Evolutionary conservation across 805 yeast species (phyloP), one percentile per base, ranked within the genome.

Genomic region (Kodamaea leandrae): DNA sequence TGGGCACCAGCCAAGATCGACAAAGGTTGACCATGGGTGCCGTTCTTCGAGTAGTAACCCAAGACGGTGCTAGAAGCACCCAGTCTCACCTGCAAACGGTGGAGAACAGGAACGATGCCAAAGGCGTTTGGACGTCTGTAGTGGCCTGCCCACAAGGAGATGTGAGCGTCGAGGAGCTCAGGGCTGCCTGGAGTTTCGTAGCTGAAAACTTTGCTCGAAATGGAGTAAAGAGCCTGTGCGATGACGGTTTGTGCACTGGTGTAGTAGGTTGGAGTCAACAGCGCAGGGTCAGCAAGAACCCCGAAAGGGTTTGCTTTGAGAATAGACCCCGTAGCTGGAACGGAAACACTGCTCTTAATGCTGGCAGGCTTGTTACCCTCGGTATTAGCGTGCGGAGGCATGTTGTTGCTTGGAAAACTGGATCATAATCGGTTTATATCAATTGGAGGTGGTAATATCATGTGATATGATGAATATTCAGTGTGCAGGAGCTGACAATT

Each of bases 51-150:
- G 40, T 78, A 61, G 64, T 82, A 90, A 27, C 96, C 97, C 37
- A 86, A 67, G 34, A 91, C 74, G 19, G 86, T 77, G 47, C 80
- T 74, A 34, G 91, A 86, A 23, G 96, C 93, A 53, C 96, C 97
- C 2, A 83, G 69, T 59, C 96, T 80, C 42, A 86, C 77, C 55
- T 89, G 88, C 43, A 83, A 61, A 48, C 75, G 66, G 55, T 78
- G 70, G 50, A 83, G 62, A 40, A 70, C 69, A 19, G 95, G 93
- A 41, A 81, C 77, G n/a, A 60, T 63, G 17, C 80, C 81, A 34
- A 61, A 55, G 10, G 77, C 67, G 56, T 83, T 83, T 28, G 58
- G 55, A 33, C 72, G 53, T 53, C 77, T 73, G 54, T 68, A 69
- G 36, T 70, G 61, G 34, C 66, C 60, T 32, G 72, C 57, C 96